Conservation (phyloP, 306 rosid genomes). For the Prunus campanulata region DNA sequence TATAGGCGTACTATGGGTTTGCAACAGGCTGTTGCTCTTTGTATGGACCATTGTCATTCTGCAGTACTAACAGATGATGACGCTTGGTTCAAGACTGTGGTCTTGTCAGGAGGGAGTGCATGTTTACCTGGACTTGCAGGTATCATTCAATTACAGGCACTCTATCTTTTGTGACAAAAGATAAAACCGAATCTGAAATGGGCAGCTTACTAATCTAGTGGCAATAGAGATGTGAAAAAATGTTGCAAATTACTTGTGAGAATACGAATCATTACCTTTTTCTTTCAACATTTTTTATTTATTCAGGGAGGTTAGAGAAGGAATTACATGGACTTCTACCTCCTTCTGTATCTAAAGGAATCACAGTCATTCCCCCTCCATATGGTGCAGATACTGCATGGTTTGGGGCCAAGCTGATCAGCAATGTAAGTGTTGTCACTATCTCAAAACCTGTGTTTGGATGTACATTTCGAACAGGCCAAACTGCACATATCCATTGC, state of each 20-base stretch:
- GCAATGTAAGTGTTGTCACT: conserved; percentile 59
- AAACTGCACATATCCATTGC: conserved; percentile 4
- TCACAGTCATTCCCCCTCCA: conserved; percentile 74
- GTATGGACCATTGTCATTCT: conserved; percentile 73
- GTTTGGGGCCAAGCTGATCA: conserved; percentile 83
- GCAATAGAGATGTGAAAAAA: neutral
- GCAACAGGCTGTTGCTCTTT: conserved; percentile 86
- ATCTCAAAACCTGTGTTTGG: neutral
- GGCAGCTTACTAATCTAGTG: neutral
- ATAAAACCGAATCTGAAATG: conserved; percentile 15
- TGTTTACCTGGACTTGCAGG: conserved; percentile 95
- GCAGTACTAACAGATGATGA: conserved; percentile 60
- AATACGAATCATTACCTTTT: neutral
- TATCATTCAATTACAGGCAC: conserved; percentile 12
- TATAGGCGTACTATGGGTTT: conserved; percentile 75
- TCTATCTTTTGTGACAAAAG: neutral
- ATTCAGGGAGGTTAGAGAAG: conserved; percentile 67
- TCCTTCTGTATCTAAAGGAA: conserved; percentile 50
- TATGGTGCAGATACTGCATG: conserved; percentile 76
- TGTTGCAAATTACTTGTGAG: neutral
- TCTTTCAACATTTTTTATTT: conserved; percentile 22
- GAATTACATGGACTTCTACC: conserved; percentile 63
- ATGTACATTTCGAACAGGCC: neutral
- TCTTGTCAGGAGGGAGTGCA: conserved; percentile 77
- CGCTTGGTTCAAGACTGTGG: conserved; percentile 78